These are phyloP conservation scores for Simplicillium sp. DNA, from an alignment of 2,329 filamentous ascomycete genomes.

Conservation along the genomic window DNA sequence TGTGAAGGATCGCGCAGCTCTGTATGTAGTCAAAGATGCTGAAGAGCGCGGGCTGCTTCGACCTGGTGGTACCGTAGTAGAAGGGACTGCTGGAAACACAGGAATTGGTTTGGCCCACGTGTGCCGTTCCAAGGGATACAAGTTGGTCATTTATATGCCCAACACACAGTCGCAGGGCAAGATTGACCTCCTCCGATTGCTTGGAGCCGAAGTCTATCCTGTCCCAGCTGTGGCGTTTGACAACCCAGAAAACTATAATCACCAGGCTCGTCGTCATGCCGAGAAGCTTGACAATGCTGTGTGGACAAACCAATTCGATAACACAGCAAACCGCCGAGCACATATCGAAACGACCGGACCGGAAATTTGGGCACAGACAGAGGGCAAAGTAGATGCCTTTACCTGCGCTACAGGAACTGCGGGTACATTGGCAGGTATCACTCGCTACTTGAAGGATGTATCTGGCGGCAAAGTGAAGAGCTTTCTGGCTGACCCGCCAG, in stretches of 20 bases:
- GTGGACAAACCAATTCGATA: slow-evolving; percentile 99
- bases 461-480: slow-evolving; percentile 71
- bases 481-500: slow-evolving; percentile 89
- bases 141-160: slow-evolving; percentile 98
- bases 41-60: slow-evolving; percentile 77
- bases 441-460: slow-evolving; percentile 78
- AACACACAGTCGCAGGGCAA: slow-evolving; percentile 98
- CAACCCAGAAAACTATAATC: slow-evolving; percentile 95
- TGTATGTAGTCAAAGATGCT: slow-evolving; percentile 89
- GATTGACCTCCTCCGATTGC: slow-evolving; percentile 80
- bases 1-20: slow-evolving; percentile 90
- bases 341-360: slow-evolving; percentile 96
- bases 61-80: slow-evolving; percentile 87
- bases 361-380: slow-evolving; percentile 92
- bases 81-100: slow-evolving; percentile 96
- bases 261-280: slow-evolving; percentile 87
- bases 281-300: slow-evolving; percentile 78
- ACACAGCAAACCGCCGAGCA: slow-evolving; percentile 83
- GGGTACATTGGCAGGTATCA: slow-evolving; percentile 82
- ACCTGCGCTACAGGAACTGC: slow-evolving; percentile 91
- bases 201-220: slow-evolving; percentile 92
- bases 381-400: slow-evolving; percentile 80
- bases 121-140: slow-evolving; percentile 84
- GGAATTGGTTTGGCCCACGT: slow-evolving; percentile 97
- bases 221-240: slow-evolving; percentile 95